Conservation (phyloP, 495 filamentous ascomycete genomes). For the Aspergillus funiculosus region DNA sequence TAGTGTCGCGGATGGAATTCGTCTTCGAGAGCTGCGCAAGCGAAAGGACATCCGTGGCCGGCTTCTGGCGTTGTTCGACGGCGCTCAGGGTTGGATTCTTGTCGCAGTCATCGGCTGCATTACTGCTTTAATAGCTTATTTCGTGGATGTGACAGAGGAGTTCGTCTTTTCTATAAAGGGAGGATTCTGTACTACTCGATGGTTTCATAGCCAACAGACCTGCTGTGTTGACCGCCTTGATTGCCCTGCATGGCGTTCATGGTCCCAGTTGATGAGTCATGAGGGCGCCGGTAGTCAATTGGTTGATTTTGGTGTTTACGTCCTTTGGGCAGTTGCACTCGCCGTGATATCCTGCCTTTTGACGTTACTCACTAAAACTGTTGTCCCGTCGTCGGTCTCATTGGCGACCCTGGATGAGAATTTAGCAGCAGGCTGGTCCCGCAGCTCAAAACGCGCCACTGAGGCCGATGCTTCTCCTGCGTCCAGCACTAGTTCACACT, state of each 20-base stretch:
- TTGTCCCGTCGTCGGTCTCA: constrained; percentile 80
- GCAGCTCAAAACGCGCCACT: constrained; percentile 39
- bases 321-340: constrained; percentile 63
- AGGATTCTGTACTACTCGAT: constrained; percentile 71
- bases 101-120: constrained; percentile 86
- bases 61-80: constrained; percentile 70
- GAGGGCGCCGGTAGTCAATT: constrained; percentile 50
- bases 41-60: constrained; percentile 82
- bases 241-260: constrained; percentile 70
- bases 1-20: constrained; percentile 88
- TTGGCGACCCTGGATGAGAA: constrained; percentile 87
- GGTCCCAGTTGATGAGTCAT: constrained; percentile 61
- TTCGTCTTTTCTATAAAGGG: constrained; percentile 84
- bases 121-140: constrained; percentile 80
- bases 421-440: constrained; percentile 42
- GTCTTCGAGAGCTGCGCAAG: constrained; percentile 72
- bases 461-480: constrained; percentile 38
- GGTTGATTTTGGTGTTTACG: constrained; percentile 72
- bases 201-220: constrained; percentile 65
- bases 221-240: constrained; percentile 64
- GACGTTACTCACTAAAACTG: constrained; percentile 82
- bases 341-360: constrained; percentile 70
- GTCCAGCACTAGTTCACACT: constrained; percentile 28
- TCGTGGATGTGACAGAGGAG: constrained; percentile 80
- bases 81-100: constrained; percentile 90